Evolutionary conservation across 2,329 filamentous ascomycete species (phyloP), one percentile per base, ranked within the genome.

Genomic region (Penicillium expansum): DNA sequence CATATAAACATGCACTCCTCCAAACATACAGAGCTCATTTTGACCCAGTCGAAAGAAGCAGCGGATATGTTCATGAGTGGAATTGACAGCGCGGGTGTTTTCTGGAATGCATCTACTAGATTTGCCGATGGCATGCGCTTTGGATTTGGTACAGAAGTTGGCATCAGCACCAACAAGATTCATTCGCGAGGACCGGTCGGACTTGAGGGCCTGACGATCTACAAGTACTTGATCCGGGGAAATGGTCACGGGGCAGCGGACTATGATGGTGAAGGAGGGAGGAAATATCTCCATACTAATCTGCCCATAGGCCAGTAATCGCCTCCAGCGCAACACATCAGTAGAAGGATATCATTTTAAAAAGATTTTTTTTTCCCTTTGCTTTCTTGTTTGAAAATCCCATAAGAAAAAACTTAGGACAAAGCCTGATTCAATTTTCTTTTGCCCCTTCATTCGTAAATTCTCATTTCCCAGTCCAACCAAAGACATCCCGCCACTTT

Each of bases 141-240:
- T 73, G 94, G 94, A 8, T 99, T 99, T 76, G 94, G 94, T 47
- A 97, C 94, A 0, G 94, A 99, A 77, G 94, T 99, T 24, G 94
- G 94, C 53, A 97, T 99, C 76, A 95, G 90, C 78, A 99, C 94
- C 48, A 99, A 97, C 80, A 99, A 97, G 80, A 96, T 99, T 62
- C 94, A 99, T 73, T 90, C 91, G 1, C 82, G 94, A 49, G 94
- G 94, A 0, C 94, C 94, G 0, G 94, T 99, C 6, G 94, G 94
- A 1, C 79, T 99, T 51, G 94, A 97, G 70, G 94, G 94, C 0
- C 76, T 99, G 73, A 96, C 91, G 72, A 97, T 97, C 61, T 97
- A 99, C 79, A 97, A 97, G 80, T 99, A 97, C 80, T 86, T 94
- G 74, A 82, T 99, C 61, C 81, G 89, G 37, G 94, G 93, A 0